Evolutionary conservation across 371 early-diverging fungal genomes (phyloP).

Genomic region (Blastocladiella emersonii): DNA sequence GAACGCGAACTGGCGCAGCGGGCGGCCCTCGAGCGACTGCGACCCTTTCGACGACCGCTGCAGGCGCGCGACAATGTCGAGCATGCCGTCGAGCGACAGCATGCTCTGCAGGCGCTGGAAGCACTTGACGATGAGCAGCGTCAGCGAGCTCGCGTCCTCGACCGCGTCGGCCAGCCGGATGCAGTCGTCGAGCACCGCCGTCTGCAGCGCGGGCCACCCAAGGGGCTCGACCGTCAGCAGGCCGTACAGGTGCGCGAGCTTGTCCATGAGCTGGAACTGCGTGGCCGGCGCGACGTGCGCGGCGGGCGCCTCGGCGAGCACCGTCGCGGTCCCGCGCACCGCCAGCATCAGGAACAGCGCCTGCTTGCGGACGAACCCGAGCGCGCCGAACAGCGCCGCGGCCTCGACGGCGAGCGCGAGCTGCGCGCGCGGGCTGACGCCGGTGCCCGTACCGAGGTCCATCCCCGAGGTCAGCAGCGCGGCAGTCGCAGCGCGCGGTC

Average conservation of each 20-base stretch:
- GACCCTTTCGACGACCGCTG: not conserved
- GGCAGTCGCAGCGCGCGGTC: too few species aligned
- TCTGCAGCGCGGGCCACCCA: slow-evolving; percentile 69
- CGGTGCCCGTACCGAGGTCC: not conserved
- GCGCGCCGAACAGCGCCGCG: slow-evolving; percentile 37
- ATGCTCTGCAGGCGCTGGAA: slow-evolving; percentile 2
- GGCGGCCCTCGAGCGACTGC: not conserved
- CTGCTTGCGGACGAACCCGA: slow-evolving; percentile 56
- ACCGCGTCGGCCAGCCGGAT: slow-evolving; percentile 54
- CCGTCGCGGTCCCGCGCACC: slow-evolving; percentile 36
- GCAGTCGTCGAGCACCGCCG: slow-evolving; percentile 57
- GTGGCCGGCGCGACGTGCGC: slow-evolving; percentile 6
- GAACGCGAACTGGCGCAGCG: not conserved
- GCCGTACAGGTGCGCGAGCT: slow-evolving; percentile 1
- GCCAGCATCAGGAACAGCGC: slow-evolving; percentile 55
- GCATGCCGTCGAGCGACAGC: slow-evolving; percentile 3
- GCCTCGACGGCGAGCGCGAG: not conserved
- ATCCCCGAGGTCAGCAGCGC: not conserved
- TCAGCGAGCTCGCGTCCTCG: slow-evolving; percentile 21
- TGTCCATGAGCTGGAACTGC: slow-evolving; percentile 1
- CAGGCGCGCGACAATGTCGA: not conserved
- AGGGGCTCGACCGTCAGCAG: slow-evolving; percentile 13
- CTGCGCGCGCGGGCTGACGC: not conserved
- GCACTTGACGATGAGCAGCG: not conserved
- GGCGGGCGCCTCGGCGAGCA: not conserved